Evolutionary conservation across 495 filamentous ascomycete species (phyloP), one percentile per base, ranked within the genome.

Genomic region (Penicillium pancosmium): DNA sequence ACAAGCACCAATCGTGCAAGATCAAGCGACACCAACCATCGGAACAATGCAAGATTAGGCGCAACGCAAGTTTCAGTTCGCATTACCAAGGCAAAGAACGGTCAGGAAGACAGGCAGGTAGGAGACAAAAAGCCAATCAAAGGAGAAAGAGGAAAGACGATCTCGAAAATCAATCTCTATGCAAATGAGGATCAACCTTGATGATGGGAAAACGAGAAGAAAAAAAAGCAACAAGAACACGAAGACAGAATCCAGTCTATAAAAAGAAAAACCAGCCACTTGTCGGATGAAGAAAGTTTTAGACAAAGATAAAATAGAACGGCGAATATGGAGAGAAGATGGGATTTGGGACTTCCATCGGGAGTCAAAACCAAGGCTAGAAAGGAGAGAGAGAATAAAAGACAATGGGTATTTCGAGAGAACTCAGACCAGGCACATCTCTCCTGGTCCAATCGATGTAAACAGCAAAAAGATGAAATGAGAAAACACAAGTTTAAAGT

Each of bases 171-270:
- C 53, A 61, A 53, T 55, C 27, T 68, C 66, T 69, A 69, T 69
- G 61, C 57, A 66, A 54, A 62, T 50, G n/a, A 55, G 48, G 27
- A 35, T 51, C 41, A 55, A 41, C 56, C 54, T 50, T 52, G 48
- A 27, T 48, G 40, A 52, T 38, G 27, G 27, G 27, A 6, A 31
- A 9, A 9, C 6, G 12, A 5, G 1, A 13, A 13, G n/a, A 38
- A 3, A 7, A 38, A n/a, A 38, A 6, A n/a, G 11, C 15, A 48
- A 48, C 4, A 23, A 27, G 23, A 48, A 27, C n/a, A 44, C 5
- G 9, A 34, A 55, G 35, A 18, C 36, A 52, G 51, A 21, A 35
- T 60, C 57, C 62, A 59, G 55, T 70, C 67, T 68, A 70, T 66
- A 54, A 55, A 36, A 66, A 53, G 44, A 59, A 25, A n/a, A n/a